phyloP scores from a whole-genome alignment of 768 basidiomycete genomes.

The Rhodotorula sphaerocarpa region DNA sequence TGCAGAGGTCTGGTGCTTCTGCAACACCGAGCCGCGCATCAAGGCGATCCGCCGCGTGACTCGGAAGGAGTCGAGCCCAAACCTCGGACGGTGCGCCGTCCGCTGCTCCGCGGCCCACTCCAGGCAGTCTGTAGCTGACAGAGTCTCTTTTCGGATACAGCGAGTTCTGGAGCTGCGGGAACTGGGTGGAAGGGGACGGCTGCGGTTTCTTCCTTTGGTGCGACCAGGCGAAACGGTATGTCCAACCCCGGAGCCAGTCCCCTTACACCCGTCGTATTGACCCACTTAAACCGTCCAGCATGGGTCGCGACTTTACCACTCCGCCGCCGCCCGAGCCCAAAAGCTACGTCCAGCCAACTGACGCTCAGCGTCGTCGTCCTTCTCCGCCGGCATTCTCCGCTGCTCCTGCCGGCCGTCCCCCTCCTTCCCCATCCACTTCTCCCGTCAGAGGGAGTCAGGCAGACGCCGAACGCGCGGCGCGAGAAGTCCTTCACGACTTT shows the following conservation, averaged over 20 bases:
- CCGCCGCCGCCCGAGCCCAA: constrained; percentile 3
- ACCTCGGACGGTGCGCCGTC: constrained; percentile 7
- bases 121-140: no score
- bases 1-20: constrained; percentile 15
- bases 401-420: not conserved
- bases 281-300: no score
- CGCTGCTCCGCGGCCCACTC: no score
- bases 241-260: not conserved
- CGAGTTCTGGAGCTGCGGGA: constrained; percentile 24
- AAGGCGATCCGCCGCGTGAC: constrained; percentile 12
- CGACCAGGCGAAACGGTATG: constrained; percentile 9
- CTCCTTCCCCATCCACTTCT: not conserved
- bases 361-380: not conserved
- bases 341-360: not conserved
- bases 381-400: not conserved
- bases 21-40: constrained; percentile 21
- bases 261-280: not conserved
- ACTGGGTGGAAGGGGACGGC: constrained; percentile 11
- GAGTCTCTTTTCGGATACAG: no score
- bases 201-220: constrained; percentile 24
- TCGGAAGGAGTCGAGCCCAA: constrained; percentile 15
- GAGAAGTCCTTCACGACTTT: not conserved
- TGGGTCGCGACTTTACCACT: constrained; percentile 5
- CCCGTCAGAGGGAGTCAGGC: no score
- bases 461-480: not conserved